These are phyloP conservation scores for Melastoma candidum DNA, from an alignment of 441 rosid genomes.

Conservation along the genomic window DNA sequence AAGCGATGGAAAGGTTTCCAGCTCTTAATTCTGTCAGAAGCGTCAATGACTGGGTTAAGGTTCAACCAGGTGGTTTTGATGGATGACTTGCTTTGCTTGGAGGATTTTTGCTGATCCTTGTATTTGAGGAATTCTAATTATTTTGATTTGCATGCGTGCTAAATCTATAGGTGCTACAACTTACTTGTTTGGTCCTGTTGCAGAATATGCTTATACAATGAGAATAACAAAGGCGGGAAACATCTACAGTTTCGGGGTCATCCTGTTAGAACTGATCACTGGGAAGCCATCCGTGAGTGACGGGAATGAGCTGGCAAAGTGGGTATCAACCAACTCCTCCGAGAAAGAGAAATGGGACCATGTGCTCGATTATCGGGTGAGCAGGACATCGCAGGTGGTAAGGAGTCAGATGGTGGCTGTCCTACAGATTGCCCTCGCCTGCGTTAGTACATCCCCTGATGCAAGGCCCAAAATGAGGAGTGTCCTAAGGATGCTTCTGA, in stretches of 20 bases:
- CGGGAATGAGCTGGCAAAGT: constrained; percentile 70
- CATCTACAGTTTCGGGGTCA: constrained; percentile 71
- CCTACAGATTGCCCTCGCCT: constrained; percentile 58
- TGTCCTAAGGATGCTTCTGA: constrained; percentile 55
- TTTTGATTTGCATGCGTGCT: no score
- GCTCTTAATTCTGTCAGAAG: no score
- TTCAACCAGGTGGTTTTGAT: no score
- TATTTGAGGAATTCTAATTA: no score
- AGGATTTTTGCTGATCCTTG: no score
- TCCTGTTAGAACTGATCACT: constrained; percentile 71
- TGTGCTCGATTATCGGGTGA: constrained; percentile 56
- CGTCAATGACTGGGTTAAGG: no score
- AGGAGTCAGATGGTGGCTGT: constrained; percentile 73
- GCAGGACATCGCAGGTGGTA: constrained; percentile 40
- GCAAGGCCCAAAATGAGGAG: constrained; percentile 78
- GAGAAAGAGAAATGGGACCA: constrained; percentile 40
- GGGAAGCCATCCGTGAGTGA: constrained; percentile 67
- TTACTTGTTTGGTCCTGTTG: constrained; percentile 7
- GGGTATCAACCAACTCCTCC: constrained; percentile 41
- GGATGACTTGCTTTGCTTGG: no score
- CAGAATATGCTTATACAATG: constrained; percentile 96
- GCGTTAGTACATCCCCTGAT: constrained; percentile 54
- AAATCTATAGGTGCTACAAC: no score
- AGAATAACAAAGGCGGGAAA: constrained; percentile 79
- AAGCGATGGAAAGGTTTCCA: no score